These are phyloP conservation scores for Asterochloris sp. DNA, from an alignment of 139 green algal species.

Conservation along the genomic window DNA sequence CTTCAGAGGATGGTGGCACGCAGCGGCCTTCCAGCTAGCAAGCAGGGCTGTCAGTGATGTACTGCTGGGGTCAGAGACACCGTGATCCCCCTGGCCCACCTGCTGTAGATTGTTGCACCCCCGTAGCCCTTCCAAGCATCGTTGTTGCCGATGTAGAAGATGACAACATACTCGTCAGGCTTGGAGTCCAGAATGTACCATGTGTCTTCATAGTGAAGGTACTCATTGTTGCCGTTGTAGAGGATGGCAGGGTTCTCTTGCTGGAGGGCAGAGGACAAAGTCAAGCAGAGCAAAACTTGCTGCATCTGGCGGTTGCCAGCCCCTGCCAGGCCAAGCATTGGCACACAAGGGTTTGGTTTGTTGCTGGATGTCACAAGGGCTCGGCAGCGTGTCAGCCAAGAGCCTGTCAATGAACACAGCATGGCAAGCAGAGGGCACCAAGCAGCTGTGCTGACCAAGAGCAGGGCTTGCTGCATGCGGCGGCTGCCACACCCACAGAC, in stretches of 20 bases:
- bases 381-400: too few relatives aligned
- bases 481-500: too few relatives aligned
- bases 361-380: not conserved
- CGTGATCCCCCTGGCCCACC: not conserved
- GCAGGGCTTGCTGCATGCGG: too few relatives aligned
- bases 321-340: too few relatives aligned
- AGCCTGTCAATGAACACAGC: too few relatives aligned
- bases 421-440: too few relatives aligned
- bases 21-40: too few relatives aligned
- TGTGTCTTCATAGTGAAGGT: conserved; percentile 84
- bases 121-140: conserved; percentile 89
- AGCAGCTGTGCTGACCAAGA: too few relatives aligned
- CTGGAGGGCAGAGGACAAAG: conserved; percentile 12
- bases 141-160: conserved; percentile 90
- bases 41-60: too few relatives aligned
- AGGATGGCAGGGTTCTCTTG: conserved; percentile 50
- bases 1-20: too few relatives aligned
- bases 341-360: not conserved
- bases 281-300: not conserved
- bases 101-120: conserved; percentile 67
- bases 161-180: conserved; percentile 70
- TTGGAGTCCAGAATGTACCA: conserved; percentile 82
- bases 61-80: too few relatives aligned
- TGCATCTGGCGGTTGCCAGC: not conserved
- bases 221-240: conserved; percentile 77